A percentile compares a stretch with the other conserved stretches of the same genome.
phyloP scores from a whole-genome alignment of 148 eudicot genomes.

The Tetragonia tetragonoides region DNA sequence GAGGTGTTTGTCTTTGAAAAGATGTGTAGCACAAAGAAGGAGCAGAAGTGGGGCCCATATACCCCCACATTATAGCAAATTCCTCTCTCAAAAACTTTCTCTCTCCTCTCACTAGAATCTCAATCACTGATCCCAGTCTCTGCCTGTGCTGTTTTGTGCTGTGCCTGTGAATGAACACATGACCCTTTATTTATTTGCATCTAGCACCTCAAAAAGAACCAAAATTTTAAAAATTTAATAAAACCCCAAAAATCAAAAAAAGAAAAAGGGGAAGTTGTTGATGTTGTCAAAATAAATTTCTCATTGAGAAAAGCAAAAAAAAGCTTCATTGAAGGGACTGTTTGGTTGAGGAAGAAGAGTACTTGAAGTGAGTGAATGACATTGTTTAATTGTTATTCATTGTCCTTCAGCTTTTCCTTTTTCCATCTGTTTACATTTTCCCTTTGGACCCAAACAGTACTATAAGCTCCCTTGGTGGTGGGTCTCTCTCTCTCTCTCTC shows the following conservation, averaged over 20 bases:
- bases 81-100: background rate
- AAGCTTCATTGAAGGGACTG: background rate
- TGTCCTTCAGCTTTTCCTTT: constrained; percentile 16
- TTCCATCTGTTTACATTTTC: constrained; percentile 10
- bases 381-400: background rate
- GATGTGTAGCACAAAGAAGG: constrained; percentile 28
- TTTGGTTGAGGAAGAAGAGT: background rate
- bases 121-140: constrained; percentile 24
- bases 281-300: background rate
- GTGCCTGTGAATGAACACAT: constrained; percentile 20
- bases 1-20: constrained; percentile 18
- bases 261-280: background rate
- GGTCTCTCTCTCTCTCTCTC: background rate
- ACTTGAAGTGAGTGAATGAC: background rate
- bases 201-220: background rate
- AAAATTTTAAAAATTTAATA: no score
- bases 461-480: background rate
- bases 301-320: constrained; percentile 5
- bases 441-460: constrained; percentile 18
- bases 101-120: constrained; percentile 13
- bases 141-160: background rate
- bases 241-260: background rate
- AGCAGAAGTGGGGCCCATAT: constrained; percentile 16
- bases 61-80: constrained; percentile 11
- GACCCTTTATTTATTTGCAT: constrained; percentile 16